Base-by-base conservation (phyloP, 78 protist species). In the Dictyostelium brefeldianum region DNA sequence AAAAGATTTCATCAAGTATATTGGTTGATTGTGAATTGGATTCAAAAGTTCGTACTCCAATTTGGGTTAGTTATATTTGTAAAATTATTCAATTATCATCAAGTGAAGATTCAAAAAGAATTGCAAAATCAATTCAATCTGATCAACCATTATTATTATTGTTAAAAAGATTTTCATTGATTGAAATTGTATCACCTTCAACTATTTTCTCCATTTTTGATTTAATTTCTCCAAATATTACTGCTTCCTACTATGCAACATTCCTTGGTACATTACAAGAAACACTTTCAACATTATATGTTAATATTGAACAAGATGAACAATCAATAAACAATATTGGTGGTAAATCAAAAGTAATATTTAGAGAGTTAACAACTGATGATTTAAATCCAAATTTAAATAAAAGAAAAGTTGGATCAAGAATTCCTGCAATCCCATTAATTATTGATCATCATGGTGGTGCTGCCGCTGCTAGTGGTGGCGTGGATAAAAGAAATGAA, bases 211-310 rank as follows among this genome's bases (percentile, higher is more conserved):
- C 43, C 3, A 22, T 67, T 43, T 14, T 67, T 17, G 18, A 31
- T 4, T 14, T 29, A 14, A 18, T 31, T 29, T 62, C 14, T 11
- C 75, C 75, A 67, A 10, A 11, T 31, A 31, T 67, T 5, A 67
- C 75, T 1, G 8, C 22, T 2, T 29, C 22, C 5, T 67, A 67
- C 46, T 67, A 67, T 67, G 75, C 75, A 31, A 67, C 48, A 1
- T 67, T 67, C 7, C 25, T 67, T 43, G 75, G 75, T 12, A 67
- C 75, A 31, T 43, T 67, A 12, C 75, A 67, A 67, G 75, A 67
- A 31, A 67, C 48, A 27, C 22, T 67, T 5, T 12, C 75, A 27
- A 18, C 17, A 12, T 15, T 67, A 31, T 36, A 67, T 12, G 10
- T 51, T 51, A 51, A 51, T 15, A 67, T 67, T 12, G 20, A 67